Conservation (phyloP, 306 rosid genomes). For the Prunus mira region DNA sequence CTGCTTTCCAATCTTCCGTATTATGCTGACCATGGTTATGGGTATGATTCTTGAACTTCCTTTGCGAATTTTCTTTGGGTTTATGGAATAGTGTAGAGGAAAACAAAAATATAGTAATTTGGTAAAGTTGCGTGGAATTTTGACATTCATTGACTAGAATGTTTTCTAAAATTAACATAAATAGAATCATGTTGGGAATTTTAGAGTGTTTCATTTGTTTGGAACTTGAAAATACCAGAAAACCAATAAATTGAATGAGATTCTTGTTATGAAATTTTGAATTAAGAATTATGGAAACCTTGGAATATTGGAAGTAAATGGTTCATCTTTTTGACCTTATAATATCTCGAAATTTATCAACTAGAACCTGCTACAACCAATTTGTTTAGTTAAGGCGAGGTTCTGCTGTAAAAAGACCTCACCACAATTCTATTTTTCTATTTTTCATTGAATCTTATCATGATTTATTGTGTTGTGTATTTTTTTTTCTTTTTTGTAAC, state of each 20-base stretch:
- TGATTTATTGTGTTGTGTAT: background rate
- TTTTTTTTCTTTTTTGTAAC: background rate
- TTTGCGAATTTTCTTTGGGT: background rate
- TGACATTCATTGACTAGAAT: background rate
- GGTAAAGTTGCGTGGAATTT: background rate
- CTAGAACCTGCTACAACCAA: background rate
- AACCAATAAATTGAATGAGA: background rate
- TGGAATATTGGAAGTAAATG: background rate
- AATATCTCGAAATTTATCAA: background rate
- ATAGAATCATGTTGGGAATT: background rate
- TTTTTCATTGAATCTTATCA: background rate
- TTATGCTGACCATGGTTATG: slow-evolving; percentile 68
- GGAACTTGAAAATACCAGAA: background rate
- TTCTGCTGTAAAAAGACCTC: background rate
- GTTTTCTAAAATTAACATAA: no score
- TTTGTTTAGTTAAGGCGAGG: background rate
- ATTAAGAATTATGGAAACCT: no score
- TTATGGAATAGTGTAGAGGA: background rate
- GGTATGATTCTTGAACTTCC: slow-evolving; percentile 38
- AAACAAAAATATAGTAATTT: background rate
- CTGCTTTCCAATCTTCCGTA: slow-evolving; percentile 86
- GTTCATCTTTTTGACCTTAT: background rate
- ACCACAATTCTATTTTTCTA: background rate
- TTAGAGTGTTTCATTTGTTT: background rate
- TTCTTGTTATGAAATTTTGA: background rate